phyloP scores from a whole-genome alignment of 345 rosid genomes.

The Alliaria petiolata region DNA sequence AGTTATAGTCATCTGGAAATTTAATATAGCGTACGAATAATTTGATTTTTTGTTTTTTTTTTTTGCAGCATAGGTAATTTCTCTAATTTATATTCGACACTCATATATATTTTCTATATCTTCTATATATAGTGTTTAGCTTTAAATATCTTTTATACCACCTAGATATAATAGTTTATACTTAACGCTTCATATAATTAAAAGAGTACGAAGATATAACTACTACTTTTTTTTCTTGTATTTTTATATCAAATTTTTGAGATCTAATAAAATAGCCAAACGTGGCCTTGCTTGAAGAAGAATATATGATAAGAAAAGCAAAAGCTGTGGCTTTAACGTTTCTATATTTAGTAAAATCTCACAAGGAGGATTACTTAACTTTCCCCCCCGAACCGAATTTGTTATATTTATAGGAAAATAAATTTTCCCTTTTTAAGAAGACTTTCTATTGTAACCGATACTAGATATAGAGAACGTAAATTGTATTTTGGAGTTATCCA shows the following conservation, averaged over 20 bases:
- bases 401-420: background rate
- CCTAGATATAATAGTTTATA: background rate
- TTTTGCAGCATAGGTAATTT: background rate
- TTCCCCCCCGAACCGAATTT: background rate
- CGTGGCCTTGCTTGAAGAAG: background rate
- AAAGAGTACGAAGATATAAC: background rate
- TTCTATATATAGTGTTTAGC: background rate
- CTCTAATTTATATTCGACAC: no score
- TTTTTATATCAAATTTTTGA: background rate
- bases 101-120: no score
- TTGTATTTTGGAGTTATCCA: background rate
- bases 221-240: background rate
- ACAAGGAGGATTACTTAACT: background rate
- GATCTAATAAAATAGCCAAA: background rate
- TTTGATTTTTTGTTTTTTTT: background rate
- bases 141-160: background rate
- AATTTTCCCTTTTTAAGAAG: background rate
- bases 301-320: background rate
- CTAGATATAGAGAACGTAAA: background rate
- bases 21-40: background rate
- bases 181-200: background rate
- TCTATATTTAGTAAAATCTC: constrained; percentile 12
- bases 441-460: constrained; percentile 5
- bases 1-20: background rate
- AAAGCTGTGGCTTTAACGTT: constrained; percentile 15